phyloP scores from a whole-genome alignment of 305 asterid genomes.

The Solanum hybrid region DNA sequence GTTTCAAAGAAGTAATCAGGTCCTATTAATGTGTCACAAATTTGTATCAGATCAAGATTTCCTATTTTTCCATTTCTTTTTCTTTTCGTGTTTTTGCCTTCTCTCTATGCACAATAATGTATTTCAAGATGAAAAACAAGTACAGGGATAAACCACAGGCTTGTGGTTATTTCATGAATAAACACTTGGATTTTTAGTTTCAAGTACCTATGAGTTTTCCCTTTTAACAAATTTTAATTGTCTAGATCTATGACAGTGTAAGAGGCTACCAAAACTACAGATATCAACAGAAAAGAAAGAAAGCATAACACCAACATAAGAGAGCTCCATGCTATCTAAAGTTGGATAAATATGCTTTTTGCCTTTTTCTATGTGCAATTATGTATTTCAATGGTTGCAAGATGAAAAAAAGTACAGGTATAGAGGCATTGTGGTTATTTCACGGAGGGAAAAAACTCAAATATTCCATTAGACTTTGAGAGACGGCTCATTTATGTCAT shows the following conservation, averaged over 20 bases:
- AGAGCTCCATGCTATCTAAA: neutral
- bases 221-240: neutral
- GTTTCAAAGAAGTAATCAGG: neutral
- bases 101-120: neutral
- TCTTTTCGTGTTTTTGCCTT: neutral
- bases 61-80: neutral
- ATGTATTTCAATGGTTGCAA: neutral
- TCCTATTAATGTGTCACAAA: neutral
- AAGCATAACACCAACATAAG: neutral
- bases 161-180: neutral
- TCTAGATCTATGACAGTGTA: neutral
- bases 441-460: neutral
- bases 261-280: neutral
- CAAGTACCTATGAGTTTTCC: neutral
- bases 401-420: neutral
- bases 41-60: neutral
- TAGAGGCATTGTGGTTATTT: neutral
- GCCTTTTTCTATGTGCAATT: neutral
- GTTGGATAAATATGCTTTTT: neutral
- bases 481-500: neutral
- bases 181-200: neutral
- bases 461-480: neutral
- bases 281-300: neutral
- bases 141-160: neutral
- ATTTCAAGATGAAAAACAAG: neutral